Percentiles rank a stretch among this genome's conserved stretches.
phyloP scores from a whole-genome alignment of 1,284 basidiomycete genomes.

The Pseudozyma pruni region DNA sequence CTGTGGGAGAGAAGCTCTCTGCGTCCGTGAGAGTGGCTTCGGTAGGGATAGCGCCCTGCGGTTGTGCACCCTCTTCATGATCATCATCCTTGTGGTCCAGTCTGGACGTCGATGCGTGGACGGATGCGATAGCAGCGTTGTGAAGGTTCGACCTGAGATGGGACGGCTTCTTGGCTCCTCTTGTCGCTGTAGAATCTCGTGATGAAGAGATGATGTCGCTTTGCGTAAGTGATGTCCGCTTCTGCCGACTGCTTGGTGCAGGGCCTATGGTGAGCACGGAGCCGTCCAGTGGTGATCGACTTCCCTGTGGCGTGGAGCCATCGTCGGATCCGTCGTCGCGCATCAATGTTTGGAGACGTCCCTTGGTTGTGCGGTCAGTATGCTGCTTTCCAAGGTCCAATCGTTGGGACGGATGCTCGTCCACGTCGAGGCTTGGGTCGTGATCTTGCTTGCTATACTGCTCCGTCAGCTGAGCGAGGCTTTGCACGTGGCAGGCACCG shows the following conservation, averaged over 20 bases:
- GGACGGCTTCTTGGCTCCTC: conserved; percentile 4
- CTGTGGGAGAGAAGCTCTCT: neutral
- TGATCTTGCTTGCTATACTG: neutral
- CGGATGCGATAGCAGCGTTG: conserved; percentile 15
- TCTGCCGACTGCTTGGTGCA: conserved; percentile 3
- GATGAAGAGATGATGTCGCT: conserved; percentile 29
- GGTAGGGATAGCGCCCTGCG: conserved; percentile 5
- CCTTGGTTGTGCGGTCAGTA: conserved; percentile 23
- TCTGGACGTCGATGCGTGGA: conserved; percentile 6
- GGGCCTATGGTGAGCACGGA: conserved; percentile 40
- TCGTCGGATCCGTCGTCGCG: conserved; percentile 28
- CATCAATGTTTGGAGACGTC: conserved; percentile 19
- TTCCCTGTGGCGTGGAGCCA: conserved; percentile 42
- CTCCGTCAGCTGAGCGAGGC: no score
- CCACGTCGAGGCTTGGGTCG: neutral
- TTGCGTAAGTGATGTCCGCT: conserved; percentile 25
- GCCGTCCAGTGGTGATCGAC: conserved; percentile 37
- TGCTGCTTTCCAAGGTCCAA: neutral
- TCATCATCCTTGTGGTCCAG: neutral
- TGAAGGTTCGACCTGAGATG: conserved; percentile 30
- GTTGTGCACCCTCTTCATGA: neutral
- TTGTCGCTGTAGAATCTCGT: conserved; percentile 8
- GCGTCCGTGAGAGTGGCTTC: conserved; percentile 6
- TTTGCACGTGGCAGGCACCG: neutral
- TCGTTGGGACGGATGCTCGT: neutral